These are phyloP conservation scores for Colletotrichum graminicola DNA, from an alignment of 2,329 filamentous ascomycete species.

Conservation along the genomic window DNA sequence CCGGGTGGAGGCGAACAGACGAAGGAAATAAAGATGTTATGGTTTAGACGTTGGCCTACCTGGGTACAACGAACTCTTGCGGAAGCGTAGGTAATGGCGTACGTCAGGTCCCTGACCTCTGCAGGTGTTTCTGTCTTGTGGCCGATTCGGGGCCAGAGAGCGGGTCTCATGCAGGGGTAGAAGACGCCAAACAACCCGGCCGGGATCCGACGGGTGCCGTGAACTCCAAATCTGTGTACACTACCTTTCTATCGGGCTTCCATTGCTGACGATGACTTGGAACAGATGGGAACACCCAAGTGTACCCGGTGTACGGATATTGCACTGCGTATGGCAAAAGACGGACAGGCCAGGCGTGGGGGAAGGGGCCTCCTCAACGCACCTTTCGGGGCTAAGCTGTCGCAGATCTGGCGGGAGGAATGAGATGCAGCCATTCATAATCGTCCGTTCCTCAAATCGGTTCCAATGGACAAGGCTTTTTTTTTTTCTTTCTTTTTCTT, in stretches of 20 bases:
- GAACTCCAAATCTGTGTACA: too few relatives aligned
- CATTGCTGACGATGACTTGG: background rate
- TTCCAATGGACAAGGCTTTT: background rate
- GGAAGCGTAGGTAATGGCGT: background rate
- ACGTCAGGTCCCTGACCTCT: constrained; percentile 2
- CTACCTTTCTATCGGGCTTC: background rate
- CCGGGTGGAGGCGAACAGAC: background rate
- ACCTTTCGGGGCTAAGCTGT: constrained; percentile 23
- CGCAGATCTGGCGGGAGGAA: constrained; percentile 20
- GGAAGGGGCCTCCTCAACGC: background rate
- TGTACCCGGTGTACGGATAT: background rate
- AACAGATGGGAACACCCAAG: background rate
- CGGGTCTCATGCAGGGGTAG: constrained; percentile 6
- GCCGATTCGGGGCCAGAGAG: constrained; percentile 5
- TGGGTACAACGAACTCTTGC: background rate
- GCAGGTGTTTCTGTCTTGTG: background rate
- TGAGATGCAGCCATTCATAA: constrained; percentile 16
- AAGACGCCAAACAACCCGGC: background rate
- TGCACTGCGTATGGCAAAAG: background rate
- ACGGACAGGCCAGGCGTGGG: background rate
- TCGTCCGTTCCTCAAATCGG: background rate
- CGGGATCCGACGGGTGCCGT: background rate
- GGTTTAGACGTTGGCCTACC: background rate
- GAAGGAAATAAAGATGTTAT: background rate
- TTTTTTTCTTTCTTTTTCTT: background rate